Base-by-base conservation (phyloP, 2,329 filamentous ascomycete genomes). In the Polytolypa hystricis region DNA sequence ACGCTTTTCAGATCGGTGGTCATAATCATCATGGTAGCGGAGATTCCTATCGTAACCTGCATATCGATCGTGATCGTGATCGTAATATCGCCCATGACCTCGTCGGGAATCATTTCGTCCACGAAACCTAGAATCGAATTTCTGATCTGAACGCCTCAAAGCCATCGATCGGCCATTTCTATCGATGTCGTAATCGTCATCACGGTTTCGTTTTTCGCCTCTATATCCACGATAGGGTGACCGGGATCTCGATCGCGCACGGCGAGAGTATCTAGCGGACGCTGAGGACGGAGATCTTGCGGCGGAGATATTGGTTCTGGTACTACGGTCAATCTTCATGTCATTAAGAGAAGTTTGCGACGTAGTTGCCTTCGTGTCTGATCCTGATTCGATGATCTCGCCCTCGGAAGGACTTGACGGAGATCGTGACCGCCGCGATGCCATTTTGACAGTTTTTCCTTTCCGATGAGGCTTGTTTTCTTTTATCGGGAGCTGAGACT, bases 291-390 rank as follows among this genome's bases (percentile, higher is more conserved):
- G 51, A 47, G 57, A 60, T 70, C 69, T 73, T 39, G 55, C 54
- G 45, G 56, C 53, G 50, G 61, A 54, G 51, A 52, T 52, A 69
- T 72, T 76, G 66, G 65, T 72, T 87, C 85, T 93, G 82, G 81
- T 74, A 73, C 71, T 77, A 76, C 81, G 82, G 84, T 93, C 83
- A 93, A 93, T 79, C 75, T 73, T 78, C 75, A 69, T 79, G 80
- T 77, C 73, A 74, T 79, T 76, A 72, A 74, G 66, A 63, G 72
- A 73, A 71, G 73, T 70, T 72, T 79, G 76, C 79, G 81, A 69
- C 64, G 64, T 80, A 84, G 81, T 83, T 91, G 84, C 84, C 84
- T 91, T 91, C 62, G 55, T 61, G 66, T 75, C 72, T 70, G 70
- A 72, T 64, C 72, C 71, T 65, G 74, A 74, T 65, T 87, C 83